Evolutionary conservation across 2,329 filamentous ascomycete genomes (phyloP), one percentile per base, ranked within the genome.

Genomic region (Tolypocladium tundrense): DNA sequence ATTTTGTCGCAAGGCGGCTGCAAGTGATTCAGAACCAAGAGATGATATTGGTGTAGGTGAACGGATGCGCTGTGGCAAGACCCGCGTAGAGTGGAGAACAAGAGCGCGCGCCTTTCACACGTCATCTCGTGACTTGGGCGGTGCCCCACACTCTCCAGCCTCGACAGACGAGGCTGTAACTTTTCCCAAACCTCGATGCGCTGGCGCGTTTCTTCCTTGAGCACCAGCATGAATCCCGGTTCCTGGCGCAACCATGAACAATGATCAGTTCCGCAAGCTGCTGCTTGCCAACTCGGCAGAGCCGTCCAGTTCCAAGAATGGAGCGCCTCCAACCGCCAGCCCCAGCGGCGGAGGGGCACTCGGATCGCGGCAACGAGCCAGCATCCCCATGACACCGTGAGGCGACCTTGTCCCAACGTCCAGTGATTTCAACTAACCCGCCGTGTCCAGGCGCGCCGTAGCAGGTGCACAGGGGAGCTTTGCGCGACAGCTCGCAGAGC

Each of bases 341-440:
- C 60, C 66, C 13, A 62, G 61, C 48, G 64, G 58, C 37, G 74
- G 79, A 53, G 74, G 76, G 54, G 74, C 84, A 5, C 79, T 96
- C 58, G 91, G 91, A 27, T 94, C 90, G 59, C 83, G 88, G 67
- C 85, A 88, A 73, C 85, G 85, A 63, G 83, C 88, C 40, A 93
- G 84, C 72, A 93, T 96, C 61, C 91, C 91, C 58, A 97, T 97
- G 93, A 97, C 93, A 53, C 93, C 93, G 87, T 91, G 80, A 66
- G 86, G 78, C 14, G 45, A 10, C 33, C 9, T 37, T 8, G n/a
- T 48, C 7, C 37, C 21, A n/a, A 9, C 39, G 16, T 4, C 31
- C 11, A 3, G 31, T 42, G 3, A 3, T 42, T 0, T n/a, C 1
- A 14, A 10, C 67, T 73, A 57, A 73, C 64, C 13, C 51, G 35